A percentile compares a stretch with the other conserved stretches of the same genome.
Evolutionary conservation across 1,284 basidiomycete genomes (phyloP).

Genomic region (Puccinia hordei): DNA sequence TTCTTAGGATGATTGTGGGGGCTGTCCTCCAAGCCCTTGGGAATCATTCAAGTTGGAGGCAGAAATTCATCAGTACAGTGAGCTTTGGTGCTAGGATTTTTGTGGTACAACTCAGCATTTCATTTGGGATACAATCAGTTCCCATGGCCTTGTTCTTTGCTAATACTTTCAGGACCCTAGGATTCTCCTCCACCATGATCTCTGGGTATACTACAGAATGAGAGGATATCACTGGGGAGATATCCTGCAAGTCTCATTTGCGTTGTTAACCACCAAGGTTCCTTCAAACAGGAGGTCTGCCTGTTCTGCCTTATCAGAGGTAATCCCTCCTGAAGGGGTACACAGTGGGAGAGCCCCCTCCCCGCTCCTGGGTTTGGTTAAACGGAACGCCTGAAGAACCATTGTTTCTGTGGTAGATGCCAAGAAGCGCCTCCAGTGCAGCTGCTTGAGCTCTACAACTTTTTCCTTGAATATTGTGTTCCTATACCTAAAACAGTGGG

Average conservation of each 20-base stretch:
- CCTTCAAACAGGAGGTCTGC: constrained; percentile 25
- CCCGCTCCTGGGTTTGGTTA: background rate
- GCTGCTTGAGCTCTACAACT: background rate
- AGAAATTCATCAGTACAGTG: too few species aligned
- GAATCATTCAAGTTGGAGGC: too few species aligned
- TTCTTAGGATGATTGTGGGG: too few species aligned
- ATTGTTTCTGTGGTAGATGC: background rate
- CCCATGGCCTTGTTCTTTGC: constrained; percentile 10
- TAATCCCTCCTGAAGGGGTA: background rate
- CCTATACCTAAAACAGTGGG: background rate
- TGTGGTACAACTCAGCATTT: background rate
- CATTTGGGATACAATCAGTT: constrained; percentile 1
- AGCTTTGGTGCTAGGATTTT: too few species aligned
- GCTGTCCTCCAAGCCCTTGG: too few species aligned
- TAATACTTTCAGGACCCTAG: background rate
- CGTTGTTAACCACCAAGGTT: background rate
- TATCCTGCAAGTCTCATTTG: background rate
- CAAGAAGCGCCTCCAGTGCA: constrained; percentile 8
- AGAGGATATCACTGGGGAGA: too few species aligned
- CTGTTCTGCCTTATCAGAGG: background rate
- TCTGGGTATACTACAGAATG: background rate
- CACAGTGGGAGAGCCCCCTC: background rate
- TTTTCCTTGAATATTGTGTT: background rate
- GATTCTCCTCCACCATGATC: background rate
- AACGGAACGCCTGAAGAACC: background rate